A percentile compares a stretch with the other conserved stretches of the same genome.
Conservation (phyloP, 1,284 basidiomycete genomes). For the Heterobasidion occidentale region DNA sequence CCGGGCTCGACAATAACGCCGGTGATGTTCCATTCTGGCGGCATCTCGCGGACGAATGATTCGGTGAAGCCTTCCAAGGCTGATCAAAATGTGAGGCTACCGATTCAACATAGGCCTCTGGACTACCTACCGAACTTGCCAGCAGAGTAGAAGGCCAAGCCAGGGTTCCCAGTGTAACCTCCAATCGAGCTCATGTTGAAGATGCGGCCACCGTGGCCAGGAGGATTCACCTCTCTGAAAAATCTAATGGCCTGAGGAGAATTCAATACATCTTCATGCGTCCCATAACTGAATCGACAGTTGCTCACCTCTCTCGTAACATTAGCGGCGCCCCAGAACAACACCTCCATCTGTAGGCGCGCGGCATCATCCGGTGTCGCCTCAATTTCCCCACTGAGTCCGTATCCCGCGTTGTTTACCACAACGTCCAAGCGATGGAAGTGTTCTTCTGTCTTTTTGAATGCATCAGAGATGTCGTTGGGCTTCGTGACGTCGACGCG, state of each 20-base stretch:
- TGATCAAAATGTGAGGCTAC: constrained; percentile 5
- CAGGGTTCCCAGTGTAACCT: constrained; percentile 22
- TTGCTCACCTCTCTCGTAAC: constrained; percentile 15
- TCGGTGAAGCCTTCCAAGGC: constrained; percentile 28
- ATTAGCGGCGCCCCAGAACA: constrained; percentile 21
- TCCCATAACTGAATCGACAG: neutral
- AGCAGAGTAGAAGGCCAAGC: constrained; percentile 22
- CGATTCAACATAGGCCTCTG: no score
- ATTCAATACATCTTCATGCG: neutral
- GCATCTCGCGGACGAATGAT: constrained; percentile 19
- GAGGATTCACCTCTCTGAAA: constrained; percentile 20
- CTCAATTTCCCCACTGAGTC: constrained; percentile 23
- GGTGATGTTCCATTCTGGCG: constrained; percentile 24
- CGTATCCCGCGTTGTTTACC: constrained; percentile 30
- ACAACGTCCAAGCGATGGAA: constrained; percentile 33
- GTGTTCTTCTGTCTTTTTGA: constrained; percentile 19
- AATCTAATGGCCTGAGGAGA: constrained; percentile 17
- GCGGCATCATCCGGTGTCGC: constrained; percentile 22
- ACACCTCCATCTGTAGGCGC: constrained; percentile 20
- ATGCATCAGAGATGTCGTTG: constrained; percentile 21
- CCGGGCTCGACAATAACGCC: constrained; percentile 28
- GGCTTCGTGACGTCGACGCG: constrained; percentile 21
- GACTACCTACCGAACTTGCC: constrained; percentile 25
- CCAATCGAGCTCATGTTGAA: constrained; percentile 26
- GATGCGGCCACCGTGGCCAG: constrained; percentile 21